Evolutionary conservation across 1,284 basidiomycete species (phyloP).

Genomic region (Moesziomyces antarcticus): DNA sequence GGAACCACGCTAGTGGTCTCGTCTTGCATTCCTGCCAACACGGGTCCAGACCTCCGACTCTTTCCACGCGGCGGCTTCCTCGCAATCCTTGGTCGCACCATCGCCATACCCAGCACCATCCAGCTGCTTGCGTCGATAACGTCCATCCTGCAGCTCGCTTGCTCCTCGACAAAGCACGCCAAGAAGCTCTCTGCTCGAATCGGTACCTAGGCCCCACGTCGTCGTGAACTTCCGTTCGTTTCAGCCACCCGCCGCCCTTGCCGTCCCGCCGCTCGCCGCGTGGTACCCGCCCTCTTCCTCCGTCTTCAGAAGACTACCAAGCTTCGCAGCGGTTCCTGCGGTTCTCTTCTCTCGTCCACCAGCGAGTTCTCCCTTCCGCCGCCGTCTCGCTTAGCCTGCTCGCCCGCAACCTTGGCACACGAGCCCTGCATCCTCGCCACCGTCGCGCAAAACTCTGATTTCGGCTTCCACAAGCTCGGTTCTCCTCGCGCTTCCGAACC

Average conservation of each 20-base stretch:
- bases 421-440: neutral
- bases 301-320: too few species aligned
- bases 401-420: constrained; percentile 12
- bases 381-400: neutral
- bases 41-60: constrained; percentile 10
- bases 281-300: neutral
- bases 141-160: neutral
- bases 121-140: neutral
- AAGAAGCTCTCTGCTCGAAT: too few species aligned
- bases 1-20: constrained; percentile 26
- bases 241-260: constrained; percentile 2
- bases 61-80: neutral
- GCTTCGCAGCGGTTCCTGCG: neutral
- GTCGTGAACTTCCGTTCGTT: neutral
- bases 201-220: too few species aligned
- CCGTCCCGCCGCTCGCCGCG: constrained; percentile 5
- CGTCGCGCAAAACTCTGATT: too few species aligned
- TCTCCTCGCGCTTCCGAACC: too few species aligned
- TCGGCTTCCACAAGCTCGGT: too few species aligned
- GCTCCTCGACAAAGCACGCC: too few species aligned
- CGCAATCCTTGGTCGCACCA: constrained; percentile 4
- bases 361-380: neutral
- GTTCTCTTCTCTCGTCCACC: neutral
- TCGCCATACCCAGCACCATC: constrained; percentile 5
- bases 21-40: neutral